Evolutionary conservation across 2,329 filamentous ascomycete genomes (phyloP).

Genomic region (Fusarium succisae): DNA sequence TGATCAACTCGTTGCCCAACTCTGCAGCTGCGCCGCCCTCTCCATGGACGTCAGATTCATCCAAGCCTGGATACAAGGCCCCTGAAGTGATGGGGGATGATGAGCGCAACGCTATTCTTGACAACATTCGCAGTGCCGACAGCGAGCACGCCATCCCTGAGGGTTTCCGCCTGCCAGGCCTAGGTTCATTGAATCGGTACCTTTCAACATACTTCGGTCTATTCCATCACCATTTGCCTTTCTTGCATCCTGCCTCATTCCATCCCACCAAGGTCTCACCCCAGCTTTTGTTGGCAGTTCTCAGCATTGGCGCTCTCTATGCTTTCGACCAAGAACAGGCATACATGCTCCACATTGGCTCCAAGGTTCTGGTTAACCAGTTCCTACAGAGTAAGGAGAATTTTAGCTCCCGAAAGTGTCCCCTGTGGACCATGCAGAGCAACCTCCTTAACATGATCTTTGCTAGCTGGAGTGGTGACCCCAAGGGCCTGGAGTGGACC

Average conservation of each 20-base stretch:
- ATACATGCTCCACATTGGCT: constrained; percentile 96
- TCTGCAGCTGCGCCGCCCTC: constrained; percentile 77
- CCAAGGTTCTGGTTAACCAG: constrained; percentile 95
- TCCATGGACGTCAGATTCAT: constrained; percentile 73
- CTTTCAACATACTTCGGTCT: constrained; percentile 95
- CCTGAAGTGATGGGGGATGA: constrained; percentile 87
- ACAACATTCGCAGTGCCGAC: constrained; percentile 85
- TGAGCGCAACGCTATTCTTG: constrained; percentile 83
- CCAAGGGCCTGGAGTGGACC: constrained; percentile 97
- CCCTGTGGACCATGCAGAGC: constrained; percentile 97
- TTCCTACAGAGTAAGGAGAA: constrained; percentile 98
- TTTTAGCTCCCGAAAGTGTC: constrained; percentile 97
- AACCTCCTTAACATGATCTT: constrained; percentile 98
- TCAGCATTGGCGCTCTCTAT: constrained; percentile 96
- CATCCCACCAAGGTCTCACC: constrained; percentile 81
- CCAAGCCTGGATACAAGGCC: constrained; percentile 73
- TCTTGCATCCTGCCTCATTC: constrained; percentile 93
- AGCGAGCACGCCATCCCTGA: constrained; percentile 84
- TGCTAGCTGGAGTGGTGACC: constrained; percentile 97
- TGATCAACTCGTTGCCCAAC: constrained; percentile 76
- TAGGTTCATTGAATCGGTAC: constrained; percentile 87
- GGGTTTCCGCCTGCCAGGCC: constrained; percentile 86
- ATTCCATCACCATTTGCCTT: constrained; percentile 96
- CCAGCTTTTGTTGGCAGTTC: constrained; percentile 84
- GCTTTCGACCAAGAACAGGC: constrained; percentile 97